Evolutionary conservation across 768 basidiomycete species (phyloP).

Genomic region (Sporobolomyces pararoseus): DNA sequence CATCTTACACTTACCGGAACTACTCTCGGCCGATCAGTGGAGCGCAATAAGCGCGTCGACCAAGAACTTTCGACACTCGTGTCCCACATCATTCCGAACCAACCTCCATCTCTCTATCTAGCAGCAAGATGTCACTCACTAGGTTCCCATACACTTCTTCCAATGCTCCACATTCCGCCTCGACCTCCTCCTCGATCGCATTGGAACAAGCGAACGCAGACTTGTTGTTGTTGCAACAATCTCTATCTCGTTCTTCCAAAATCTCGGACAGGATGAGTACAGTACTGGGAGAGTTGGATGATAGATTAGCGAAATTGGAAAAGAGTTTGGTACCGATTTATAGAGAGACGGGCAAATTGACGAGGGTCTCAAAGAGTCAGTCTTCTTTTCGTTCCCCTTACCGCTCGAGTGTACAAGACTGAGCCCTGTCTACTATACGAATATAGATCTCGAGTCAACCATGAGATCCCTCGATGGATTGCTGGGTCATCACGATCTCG

Average conservation of each 20-base stretch:
- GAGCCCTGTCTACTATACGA: too few species aligned
- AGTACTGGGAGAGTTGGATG: conserved; percentile 42
- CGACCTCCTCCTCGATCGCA: conserved; percentile 22
- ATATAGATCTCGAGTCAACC: conserved; percentile 41
- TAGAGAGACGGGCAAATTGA: conserved; percentile 40
- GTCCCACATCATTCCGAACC: conserved; percentile 19
- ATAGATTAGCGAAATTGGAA: conserved; percentile 43
- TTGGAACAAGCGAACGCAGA: conserved; percentile 43
- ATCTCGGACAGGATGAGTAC: conserved; percentile 39
- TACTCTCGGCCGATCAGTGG: too few species aligned
- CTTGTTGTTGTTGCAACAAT: conserved; percentile 42
- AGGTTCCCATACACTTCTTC: not conserved
- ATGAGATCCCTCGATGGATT: conserved; percentile 44
- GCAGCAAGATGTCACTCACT: not conserved
- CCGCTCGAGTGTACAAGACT: not conserved
- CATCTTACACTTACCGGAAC: too few species aligned
- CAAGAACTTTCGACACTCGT: not conserved
- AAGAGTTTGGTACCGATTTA: conserved; percentile 45
- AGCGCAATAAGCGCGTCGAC: too few species aligned
- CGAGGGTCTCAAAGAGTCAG: conserved; percentile 40
- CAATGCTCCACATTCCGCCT: not conserved
- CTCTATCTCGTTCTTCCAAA: conserved; percentile 38
- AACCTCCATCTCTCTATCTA: not conserved
- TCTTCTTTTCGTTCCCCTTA: not conserved
- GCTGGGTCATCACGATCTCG: conserved; percentile 43